Conservation (phyloP, 1,139 yeast genomes). For the Geotrichum australiense region DNA sequence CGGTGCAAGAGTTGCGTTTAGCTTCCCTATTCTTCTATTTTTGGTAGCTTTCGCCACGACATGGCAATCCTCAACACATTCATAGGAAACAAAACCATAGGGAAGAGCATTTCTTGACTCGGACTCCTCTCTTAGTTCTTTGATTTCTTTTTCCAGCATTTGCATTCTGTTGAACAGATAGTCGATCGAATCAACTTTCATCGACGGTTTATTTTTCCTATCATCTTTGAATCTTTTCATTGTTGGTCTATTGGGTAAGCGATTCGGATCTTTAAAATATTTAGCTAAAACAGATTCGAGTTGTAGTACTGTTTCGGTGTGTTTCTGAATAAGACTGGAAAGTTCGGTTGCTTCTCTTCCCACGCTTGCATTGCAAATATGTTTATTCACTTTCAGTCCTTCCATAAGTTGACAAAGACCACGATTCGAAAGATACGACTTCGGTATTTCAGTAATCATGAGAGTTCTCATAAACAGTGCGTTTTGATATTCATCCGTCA, state of each 20-base stretch:
- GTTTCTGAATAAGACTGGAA: slow-evolving; percentile 27
- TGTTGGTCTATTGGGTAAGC: slow-evolving; percentile 24
- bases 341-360: slow-evolving; percentile 32
- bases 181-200: slow-evolving; percentile 32
- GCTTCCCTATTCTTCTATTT: slow-evolving; percentile 8
- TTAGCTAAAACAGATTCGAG: slow-evolving; percentile 33
- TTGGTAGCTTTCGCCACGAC: slow-evolving; percentile 24
- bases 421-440: slow-evolving; percentile 24
- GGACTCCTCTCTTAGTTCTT: slow-evolving; percentile 24
- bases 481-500: slow-evolving; percentile 28
- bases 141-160: slow-evolving; percentile 28
- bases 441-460: slow-evolving; percentile 33
- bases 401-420: slow-evolving; percentile 27
- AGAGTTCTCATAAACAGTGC: slow-evolving; percentile 33
- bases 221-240: slow-evolving; percentile 24
- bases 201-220: slow-evolving; percentile 9
- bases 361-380: slow-evolving; percentile 30
- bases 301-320: slow-evolving; percentile 26
- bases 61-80: slow-evolving; percentile 29
- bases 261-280: slow-evolving; percentile 30
- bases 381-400: slow-evolving; percentile 18
- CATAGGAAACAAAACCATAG: slow-evolving; percentile 37
- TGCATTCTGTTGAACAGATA: slow-evolving; percentile 26
- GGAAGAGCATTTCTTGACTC: slow-evolving; percentile 24
- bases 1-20: slow-evolving; percentile 29